Evolutionary conservation across 2,329 filamentous ascomycete species (phyloP).

Genomic region (Cladosporium austrohemisphaericum): DNA sequence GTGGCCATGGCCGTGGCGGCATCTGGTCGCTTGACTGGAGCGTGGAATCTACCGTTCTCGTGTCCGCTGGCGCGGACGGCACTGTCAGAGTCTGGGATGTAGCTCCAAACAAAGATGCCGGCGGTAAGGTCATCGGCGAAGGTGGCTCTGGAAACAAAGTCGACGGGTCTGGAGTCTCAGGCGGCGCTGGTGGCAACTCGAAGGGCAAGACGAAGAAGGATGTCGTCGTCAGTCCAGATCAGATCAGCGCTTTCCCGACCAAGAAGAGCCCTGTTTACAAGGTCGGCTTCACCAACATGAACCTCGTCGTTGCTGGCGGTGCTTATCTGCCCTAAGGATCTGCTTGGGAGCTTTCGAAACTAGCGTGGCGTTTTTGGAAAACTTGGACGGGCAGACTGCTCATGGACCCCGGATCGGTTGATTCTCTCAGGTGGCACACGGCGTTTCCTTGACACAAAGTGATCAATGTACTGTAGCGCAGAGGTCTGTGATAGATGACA

Average conservation of each 20-base stretch:
- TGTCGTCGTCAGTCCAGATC: conserved; percentile 83
- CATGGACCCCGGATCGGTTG: too few species aligned
- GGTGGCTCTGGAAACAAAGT: conserved; percentile 48
- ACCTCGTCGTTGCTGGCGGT: conserved; percentile 82
- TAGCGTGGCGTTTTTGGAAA: conserved; percentile 12
- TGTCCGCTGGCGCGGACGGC: conserved; percentile 85
- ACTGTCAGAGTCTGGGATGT: conserved; percentile 96
- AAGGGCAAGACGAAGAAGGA: conserved; percentile 78
- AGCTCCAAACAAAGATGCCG: conserved; percentile 47
- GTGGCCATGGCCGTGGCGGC: conserved; percentile 87
- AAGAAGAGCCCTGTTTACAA: conserved; percentile 96
- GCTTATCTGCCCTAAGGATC: conserved; percentile 52
- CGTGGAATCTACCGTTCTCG: conserved; percentile 84
- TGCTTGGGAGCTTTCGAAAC: background rate
- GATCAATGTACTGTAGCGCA: conserved; percentile 3
- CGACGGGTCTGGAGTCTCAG: conserved; percentile 42
- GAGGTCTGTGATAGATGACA: background rate
- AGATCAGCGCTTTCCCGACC: conserved; percentile 90
- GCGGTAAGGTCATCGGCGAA: conserved; percentile 50
- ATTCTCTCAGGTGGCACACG: background rate
- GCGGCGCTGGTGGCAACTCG: conserved; percentile 19
- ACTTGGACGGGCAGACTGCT: background rate
- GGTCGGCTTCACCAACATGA: conserved; percentile 92
- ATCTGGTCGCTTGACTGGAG: conserved; percentile 93
- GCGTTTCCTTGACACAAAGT: background rate